Base-by-base conservation (phyloP, 1,284 basidiomycete species). In the Cronartium ribicola region DNA sequence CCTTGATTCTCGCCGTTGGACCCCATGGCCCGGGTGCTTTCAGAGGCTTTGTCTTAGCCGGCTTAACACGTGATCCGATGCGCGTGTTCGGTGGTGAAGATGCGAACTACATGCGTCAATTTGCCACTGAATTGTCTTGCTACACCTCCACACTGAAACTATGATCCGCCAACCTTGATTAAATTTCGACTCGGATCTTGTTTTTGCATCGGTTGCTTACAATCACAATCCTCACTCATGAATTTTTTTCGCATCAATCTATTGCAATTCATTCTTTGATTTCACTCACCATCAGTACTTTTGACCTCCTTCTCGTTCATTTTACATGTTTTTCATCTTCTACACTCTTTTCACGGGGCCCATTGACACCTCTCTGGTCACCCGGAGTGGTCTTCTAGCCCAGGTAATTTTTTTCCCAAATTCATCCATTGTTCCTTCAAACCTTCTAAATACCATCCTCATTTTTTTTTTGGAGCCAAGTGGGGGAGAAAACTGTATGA, bases 21-120 rank as follows among this genome's bases (percentile, higher is more conserved):
- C 5, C 44, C 36, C 46, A 72, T 29, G 13, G 11, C 7, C 14
- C 8, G 11, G 10, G 6, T 29, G 17, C 39, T 41, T 55, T 36
- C 11, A 61, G 69, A 14, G 69, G 69, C 20, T 72, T 72, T 57
- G 69, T 72, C 14, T 29, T 72, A 36, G 69, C 69, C 14, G 69
- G 69, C 11, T 72, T 64, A 40, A 72, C 62, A 7, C 17, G 36
- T 43, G 63, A 72, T 72, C 61, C 62, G 17, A 64, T 57, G 10
- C 46, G 69, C 36, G 69, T 72, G 14, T 72, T 72, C 46, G 69
- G 69, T 8, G 62, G 37, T 40, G 69, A 72, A 59, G 69, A 72
- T 66, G 69, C 29, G 10, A 11, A 36, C 36, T 72, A 65, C 37
- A 65, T 72, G 62, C 64, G 66, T 55, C 51, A 72, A 65, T 72